Evolutionary conservation across 2,329 filamentous ascomycete species (phyloP), one percentile per base, ranked within the genome.

Genomic region (Purpureocillium takamizusanense): DNA sequence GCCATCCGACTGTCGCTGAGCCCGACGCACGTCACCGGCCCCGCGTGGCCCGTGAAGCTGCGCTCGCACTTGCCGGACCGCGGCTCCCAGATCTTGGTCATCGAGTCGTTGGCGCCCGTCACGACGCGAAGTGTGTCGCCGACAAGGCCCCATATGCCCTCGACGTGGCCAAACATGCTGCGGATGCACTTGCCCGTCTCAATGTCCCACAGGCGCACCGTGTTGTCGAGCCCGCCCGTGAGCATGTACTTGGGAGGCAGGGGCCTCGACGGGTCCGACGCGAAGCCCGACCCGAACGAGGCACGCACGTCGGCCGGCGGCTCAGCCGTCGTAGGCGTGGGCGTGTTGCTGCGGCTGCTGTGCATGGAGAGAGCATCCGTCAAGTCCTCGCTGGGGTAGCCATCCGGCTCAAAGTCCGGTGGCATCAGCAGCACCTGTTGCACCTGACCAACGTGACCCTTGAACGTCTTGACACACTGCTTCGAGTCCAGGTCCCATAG

Each of bases 161-260:
- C 92, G 16, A 98, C 76, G 53, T 98, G 92, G 0, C 92, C 92
- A 56, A 97, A 98, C 69, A 95, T 94, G 25, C 87, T 94, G 44
- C 87, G 84, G 27, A 95, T 72, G 52, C 86, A 95, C 46, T 78
- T 78, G 29, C 86, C 87, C 1, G 83, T 83, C 5, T 75, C 76
- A 2, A 88, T 85, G 56, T 95, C 87, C 90, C 92, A 98, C 15
- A 97, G 73, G 10, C 90, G 82, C 45, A 97, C 86, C 0, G 88
- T 95, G 41, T 82, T 84, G 60, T 98, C 92, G 14, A 98, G 74
- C 1, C 87, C 88, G 36, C 86, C 89, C 1, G 89, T 95, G 34
- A 97, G 74, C 70, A 98, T 95, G 62, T 95, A 97, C 4, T 83
- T 77, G 1, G 88, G 86, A 12, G 90, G 90, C 9, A 83, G 69